Percentiles rank a stretch among this genome's conserved stretches.
Evolutionary conservation across 2,329 filamentous ascomycete genomes (phyloP).

Genomic region (Albifimbria verrucaria): DNA sequence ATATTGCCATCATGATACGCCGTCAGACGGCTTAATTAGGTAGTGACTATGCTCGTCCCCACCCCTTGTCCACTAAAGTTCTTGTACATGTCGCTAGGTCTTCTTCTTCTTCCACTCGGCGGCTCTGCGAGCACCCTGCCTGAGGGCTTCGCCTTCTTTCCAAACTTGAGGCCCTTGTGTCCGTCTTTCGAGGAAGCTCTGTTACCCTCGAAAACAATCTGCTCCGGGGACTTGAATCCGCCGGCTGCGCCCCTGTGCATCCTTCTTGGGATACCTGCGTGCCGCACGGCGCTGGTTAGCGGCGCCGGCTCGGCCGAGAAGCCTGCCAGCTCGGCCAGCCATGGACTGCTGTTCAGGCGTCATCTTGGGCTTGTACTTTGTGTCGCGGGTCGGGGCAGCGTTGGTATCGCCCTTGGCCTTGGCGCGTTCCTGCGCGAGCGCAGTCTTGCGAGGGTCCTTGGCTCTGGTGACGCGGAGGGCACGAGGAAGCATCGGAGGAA

Average conservation of each 20-base stretch:
- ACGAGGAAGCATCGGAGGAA: constrained; percentile 89
- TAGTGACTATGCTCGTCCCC: not conserved
- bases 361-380: constrained; percentile 65
- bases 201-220: constrained; percentile 77
- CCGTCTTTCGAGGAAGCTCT: constrained; percentile 66
- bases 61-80: not conserved
- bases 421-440: constrained; percentile 38
- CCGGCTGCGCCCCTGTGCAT: constrained; percentile 16
- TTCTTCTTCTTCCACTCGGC: constrained; percentile 44
- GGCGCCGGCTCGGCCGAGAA: constrained; percentile 69
- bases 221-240: constrained; percentile 58
- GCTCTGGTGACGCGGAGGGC: constrained; percentile 82
- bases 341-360: constrained; percentile 67
- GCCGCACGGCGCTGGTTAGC: constrained; percentile 37
- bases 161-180: constrained; percentile 58
- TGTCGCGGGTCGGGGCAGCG: constrained; percentile 36
- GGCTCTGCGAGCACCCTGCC: constrained; percentile 36
- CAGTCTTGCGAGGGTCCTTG: constrained; percentile 65
- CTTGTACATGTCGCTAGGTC: not conserved
- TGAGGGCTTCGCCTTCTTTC: constrained; percentile 51
- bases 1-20: no score
- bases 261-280: constrained; percentile 12
- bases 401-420: constrained; percentile 24
- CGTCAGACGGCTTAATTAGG: no score
- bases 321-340: constrained; percentile 69